These are phyloP conservation scores for Seiridium unicorne DNA, from an alignment of 2,329 filamentous ascomycete genomes.

Conservation along the genomic window DNA sequence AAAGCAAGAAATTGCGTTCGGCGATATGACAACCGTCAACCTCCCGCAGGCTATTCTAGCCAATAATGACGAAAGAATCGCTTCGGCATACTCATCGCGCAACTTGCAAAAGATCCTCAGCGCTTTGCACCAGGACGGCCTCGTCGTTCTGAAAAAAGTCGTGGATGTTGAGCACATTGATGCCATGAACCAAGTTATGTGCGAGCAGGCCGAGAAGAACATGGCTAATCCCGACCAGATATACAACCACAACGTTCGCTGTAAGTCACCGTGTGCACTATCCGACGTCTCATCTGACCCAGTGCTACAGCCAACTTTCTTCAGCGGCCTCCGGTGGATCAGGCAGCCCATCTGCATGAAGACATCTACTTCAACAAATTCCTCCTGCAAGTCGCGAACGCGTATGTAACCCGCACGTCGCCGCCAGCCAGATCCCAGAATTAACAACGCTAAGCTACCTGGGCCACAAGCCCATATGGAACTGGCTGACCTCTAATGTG, in stretches of 20 bases:
- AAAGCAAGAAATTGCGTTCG: too few relatives aligned
- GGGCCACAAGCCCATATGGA: constrained; percentile 36
- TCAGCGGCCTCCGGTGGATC: constrained; percentile 32
- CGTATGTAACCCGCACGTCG: constrained; percentile 20
- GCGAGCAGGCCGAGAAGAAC: constrained; percentile 15
- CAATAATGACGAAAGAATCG: too few relatives aligned
- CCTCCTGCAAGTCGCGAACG: constrained; percentile 36
- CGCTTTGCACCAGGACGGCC: constrained; percentile 20
- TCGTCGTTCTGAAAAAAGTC: constrained; percentile 20
- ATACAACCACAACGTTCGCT: constrained; percentile 21
- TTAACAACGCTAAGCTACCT: constrained; percentile 30
- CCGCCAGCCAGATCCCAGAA: not conserved
- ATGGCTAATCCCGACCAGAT: constrained; percentile 13
- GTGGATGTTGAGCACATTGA: constrained; percentile 16
- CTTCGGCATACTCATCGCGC: too few relatives aligned
- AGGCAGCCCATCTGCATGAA: constrained; percentile 28
- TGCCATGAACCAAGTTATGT: constrained; percentile 16
- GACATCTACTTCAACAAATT: constrained; percentile 41
- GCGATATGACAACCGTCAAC: too few relatives aligned
- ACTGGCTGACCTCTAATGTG: constrained; percentile 38
- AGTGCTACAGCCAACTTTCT: constrained; percentile 33
- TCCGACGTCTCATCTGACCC: not conserved
- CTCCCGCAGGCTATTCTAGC: too few relatives aligned
- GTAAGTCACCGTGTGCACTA: constrained; percentile 8
- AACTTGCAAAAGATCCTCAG: constrained; percentile 11